Evolutionary conservation across 768 basidiomycete species (phyloP), one percentile per base, ranked within the genome.

Genomic region (Tricholoma saponaceum): DNA sequence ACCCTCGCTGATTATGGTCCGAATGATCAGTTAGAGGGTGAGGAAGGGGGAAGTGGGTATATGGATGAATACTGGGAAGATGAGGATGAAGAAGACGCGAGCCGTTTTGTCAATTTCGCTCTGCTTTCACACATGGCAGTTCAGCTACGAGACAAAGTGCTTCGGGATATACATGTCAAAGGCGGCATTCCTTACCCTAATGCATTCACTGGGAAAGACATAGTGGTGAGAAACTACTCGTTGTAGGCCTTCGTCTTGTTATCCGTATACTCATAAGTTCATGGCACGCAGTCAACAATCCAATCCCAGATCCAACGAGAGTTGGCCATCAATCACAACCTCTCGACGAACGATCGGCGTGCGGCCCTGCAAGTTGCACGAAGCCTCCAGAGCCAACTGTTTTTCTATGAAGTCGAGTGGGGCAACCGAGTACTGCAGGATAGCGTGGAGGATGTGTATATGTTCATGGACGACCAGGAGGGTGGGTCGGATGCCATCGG

Each of bases 341-440:
- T 89, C 33, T 85, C 86, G 3, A 86, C 85, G 0, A 87, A 81
- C 59, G 92, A 95, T 63, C 80, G 95, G 7, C 83, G 90, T 5
- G 86, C 88, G 14, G 92, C 95, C 4, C 74, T 97, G 26, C 86
- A 90, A 67, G 87, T 96, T 35, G 97, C 94, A 4, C 86, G 93
- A 37, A 92, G 90, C 57, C 77, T 98, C 35, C 95, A 98, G 67
- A 87, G 83, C 58, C 93, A 96, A 68, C 80, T 98, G 4, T 98
- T 94, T 79, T 95, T 97, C 71, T 92, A 93, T 67, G 96, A 98
- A 69, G 95, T 98, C 6, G 95, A 98, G 67, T 96, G 95, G 92
- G 92, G 90, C 28, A 85, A 86, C 51, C 84, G 86, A 18, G 78
- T 86, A 1, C 73, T 97, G 55, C 84, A 89, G 56, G 94, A 95